Evolutionary conservation across 805 yeast species (phyloP), one percentile per base, ranked within the genome.

Genomic region (Metschnikowia matae): DNA sequence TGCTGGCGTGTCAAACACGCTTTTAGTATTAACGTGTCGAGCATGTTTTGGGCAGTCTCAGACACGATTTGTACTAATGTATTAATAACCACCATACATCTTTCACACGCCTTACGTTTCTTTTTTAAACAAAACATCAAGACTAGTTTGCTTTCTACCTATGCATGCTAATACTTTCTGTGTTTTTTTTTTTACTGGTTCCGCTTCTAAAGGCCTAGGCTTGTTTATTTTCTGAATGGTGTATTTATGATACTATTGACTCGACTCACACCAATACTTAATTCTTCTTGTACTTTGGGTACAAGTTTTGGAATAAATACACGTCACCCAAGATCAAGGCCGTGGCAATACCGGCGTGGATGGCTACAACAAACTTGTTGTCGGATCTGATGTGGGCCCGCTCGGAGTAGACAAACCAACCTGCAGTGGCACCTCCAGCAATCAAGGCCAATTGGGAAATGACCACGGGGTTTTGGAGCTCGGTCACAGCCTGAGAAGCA

Each of bases 391-490:
- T 69, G 70, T 78, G 68, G 56, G 71, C 63, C 69, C 83, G 75
- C 66, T 79, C 79, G 58, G 74, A 59, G 68, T 77, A 78, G 21
- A 78, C 81, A 47, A 69, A 67, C 55, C 79, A 70, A 23, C 80
- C 74, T 3, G 80, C 80, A 23, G 76, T 68, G 33, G 75, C 61
- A 14, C 79, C 78, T 38, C 79, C 74, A 6, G 75, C 61, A 31
- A 80, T 75, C 40, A 80, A 70, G 15, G 79, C 69, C 2, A 77
- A 65, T 64, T 83, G 86, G 32, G 79, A 64, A 17, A 78, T 67
- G 42, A 83, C 85, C 3, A 79, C 85, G 0, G 88, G 88, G 69
- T 83, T 82, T 59, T 81, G 73, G 55, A 83, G 70, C 62, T 82
- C 86, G 23, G 52, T 51, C 34, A 48, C 52, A 17, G 68, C 60